Conservation (phyloP, 345 rosid species). For the Angophora floribunda region DNA sequence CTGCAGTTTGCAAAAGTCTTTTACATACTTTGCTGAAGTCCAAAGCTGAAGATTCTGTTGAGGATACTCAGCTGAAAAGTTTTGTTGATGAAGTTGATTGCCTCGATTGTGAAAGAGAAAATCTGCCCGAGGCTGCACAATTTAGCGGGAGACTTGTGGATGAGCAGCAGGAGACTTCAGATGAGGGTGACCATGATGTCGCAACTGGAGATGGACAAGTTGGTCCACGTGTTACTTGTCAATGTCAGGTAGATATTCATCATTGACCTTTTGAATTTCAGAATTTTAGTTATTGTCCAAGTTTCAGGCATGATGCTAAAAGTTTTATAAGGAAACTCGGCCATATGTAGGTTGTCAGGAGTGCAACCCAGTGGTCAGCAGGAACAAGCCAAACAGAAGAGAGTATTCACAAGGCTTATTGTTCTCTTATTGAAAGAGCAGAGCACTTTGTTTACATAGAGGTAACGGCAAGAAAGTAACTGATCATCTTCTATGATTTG, state of each 20-base stretch:
- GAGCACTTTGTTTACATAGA: conserved; percentile 87
- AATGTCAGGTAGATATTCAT: conserved; percentile 54
- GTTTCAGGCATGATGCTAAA: not conserved
- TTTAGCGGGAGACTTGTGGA: conserved; percentile 18
- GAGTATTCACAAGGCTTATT: conserved; percentile 80
- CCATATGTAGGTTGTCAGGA: conserved; percentile 51
- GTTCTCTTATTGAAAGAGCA: conserved; percentile 72
- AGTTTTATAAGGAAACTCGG: not conserved
- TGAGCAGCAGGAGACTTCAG: conserved; percentile 21
- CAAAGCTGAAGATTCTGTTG: conserved; percentile 7
- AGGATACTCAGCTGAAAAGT: conserved; percentile 8
- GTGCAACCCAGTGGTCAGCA: conserved; percentile 91
- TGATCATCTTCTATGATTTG: not conserved
- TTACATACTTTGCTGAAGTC: conserved; percentile 9
- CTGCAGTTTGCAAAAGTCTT: not conserved
- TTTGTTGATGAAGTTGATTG: conserved; percentile 8
- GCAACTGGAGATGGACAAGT: conserved; percentile 18
- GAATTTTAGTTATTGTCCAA: not conserved
- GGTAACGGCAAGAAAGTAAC: conserved; percentile 22
- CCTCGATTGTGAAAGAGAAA: conserved; percentile 12
- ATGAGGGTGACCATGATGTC: conserved; percentile 16
- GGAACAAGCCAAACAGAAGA: conserved; percentile 86
- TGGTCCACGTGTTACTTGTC: conserved; percentile 52
- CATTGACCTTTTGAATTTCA: not conserved
- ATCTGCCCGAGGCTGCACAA: not conserved